Base-by-base conservation (phyloP, 192 early-diverging fungal species). In the Obelidium mucronatum region DNA sequence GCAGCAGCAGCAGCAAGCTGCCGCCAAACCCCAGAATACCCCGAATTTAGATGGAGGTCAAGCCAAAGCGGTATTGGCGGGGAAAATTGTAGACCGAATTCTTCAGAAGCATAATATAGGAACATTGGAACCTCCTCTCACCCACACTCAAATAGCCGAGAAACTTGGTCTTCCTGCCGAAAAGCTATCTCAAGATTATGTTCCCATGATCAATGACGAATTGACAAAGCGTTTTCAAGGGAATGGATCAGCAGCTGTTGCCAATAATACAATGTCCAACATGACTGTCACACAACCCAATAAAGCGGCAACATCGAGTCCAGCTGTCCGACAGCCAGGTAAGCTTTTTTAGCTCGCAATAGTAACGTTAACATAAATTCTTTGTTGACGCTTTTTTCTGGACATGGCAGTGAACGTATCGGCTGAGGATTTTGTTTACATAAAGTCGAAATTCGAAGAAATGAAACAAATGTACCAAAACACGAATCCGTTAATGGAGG, bases 101-200 rank as follows among this genome's bases (percentile, higher is more conserved):
- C 63, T 65, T 19, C 35, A 13, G 11, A 4, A 6, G 22, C 4
- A 5, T 28, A n/a, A n/a, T n/a, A n/a, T n/a, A n/a, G 11, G 4
- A 28, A 65, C 30, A 5, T 4, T 36, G 8, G 37, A 42, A 17
- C 66, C 42, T 33, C 37, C 37, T 3, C 51, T 68, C 6, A n/a
- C 40, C 42, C 1, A 22, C 40, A 17, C 36, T 6, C 34, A 52
- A 28, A 68, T 68, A 28, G 40, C 40, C 30, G 37, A 15, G 4
- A 13, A 3, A 22, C 13, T 68, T 22, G 42, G 44, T 5, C 22
- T 68, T 13, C 6, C 37, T 19, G 24, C 66, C 4, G 37, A 40
- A 3, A 68, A 68, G 28, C n/a, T 68, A 5, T 19, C 37, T 33
- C 66, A 68, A 35, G n/a, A 22, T 40, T 68, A 68, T 53, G 42